These are phyloP conservation scores for Raphidocelis subcapitata DNA, from an alignment of 139 green algal genomes.

Conservation along the genomic window DNA sequence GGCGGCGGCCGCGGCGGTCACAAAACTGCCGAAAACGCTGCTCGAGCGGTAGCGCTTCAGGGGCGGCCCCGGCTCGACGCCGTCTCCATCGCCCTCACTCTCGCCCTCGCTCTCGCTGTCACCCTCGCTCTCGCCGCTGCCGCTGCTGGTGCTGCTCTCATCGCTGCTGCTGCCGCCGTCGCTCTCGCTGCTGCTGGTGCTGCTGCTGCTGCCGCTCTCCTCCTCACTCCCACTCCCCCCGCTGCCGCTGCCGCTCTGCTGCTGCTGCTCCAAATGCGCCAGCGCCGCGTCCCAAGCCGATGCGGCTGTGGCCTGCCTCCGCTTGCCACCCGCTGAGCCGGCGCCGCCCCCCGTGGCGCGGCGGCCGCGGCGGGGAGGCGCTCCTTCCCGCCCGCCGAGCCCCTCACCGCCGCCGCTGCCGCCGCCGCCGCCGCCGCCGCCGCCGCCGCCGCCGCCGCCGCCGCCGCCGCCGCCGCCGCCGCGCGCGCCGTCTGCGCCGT, in stretches of 20 bases:
- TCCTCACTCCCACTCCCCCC: neutral
- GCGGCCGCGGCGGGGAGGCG: too few species aligned
- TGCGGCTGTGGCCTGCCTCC: neutral
- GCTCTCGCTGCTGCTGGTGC: conserved; percentile 5
- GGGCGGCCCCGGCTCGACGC: too few species aligned
- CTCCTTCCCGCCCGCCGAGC: neutral
- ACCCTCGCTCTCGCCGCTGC: neutral
- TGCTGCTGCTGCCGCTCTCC: neutral
- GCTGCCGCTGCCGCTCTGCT: conserved; percentile 13
- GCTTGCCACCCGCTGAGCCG: neutral
- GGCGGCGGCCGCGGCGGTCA: too few species aligned
- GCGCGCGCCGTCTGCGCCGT: conserved; percentile 8
- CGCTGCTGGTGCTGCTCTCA: conserved; percentile 3
- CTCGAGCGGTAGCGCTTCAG: too few species aligned
- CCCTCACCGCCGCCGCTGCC: neutral
- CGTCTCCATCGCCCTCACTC: neutral
- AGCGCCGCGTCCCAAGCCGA: conserved; percentile 34
- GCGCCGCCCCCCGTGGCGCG: neutral
- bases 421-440: neutral
- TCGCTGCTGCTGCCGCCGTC: neutral
- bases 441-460: neutral
- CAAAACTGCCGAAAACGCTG: too few species aligned
- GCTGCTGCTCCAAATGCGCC: conserved; percentile 24
- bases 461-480: too few species aligned
- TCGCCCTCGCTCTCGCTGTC: neutral